Percentiles rank a stretch among this genome's conserved stretches.
Conservation (phyloP, 2,329 filamentous ascomycete species). For the Fusarium hostae region DNA sequence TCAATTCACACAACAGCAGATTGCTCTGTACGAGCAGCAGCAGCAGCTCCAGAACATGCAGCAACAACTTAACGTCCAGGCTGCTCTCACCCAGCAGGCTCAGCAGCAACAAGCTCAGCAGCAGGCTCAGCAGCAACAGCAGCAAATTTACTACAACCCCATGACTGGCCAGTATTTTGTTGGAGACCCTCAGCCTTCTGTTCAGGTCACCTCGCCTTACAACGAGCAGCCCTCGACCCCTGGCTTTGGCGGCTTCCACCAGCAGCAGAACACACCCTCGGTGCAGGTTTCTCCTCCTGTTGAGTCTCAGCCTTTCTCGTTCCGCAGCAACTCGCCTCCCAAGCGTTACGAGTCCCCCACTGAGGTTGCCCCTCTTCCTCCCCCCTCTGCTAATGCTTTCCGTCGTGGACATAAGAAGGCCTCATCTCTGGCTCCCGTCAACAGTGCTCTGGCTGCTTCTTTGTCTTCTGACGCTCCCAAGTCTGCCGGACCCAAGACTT, state of each 20-base stretch:
- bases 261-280: conserved; percentile 70
- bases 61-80: conserved; percentile 53
- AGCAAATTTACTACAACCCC: conserved; percentile 87
- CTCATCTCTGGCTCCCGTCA: conserved; percentile 75
- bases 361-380: conserved; percentile 77
- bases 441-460: conserved; percentile 58
- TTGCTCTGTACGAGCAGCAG: conserved; percentile 59
- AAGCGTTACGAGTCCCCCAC: conserved; percentile 76
- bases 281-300: conserved; percentile 86
- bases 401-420: conserved; percentile 94
- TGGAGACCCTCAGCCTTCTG: conserved; percentile 68
- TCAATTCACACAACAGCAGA: conserved; percentile 60
- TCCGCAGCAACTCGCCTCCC: conserved; percentile 73
- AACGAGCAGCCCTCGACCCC: conserved; percentile 58
- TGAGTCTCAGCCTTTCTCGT: conserved; percentile 61
- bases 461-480: conserved; percentile 60
- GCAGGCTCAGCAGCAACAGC: conserved; percentile 67
- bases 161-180: conserved; percentile 87
- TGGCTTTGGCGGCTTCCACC: conserved; percentile 47
- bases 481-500: conserved; percentile 78
- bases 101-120: conserved; percentile 54
- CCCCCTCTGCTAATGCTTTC: conserved; percentile 90
- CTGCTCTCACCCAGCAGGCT: conserved; percentile 48
- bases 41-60: conserved; percentile 55
- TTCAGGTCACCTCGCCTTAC: conserved; percentile 54